Percentiles rank a stretch among this genome's conserved stretches.
Evolutionary conservation across 345 rosid species (phyloP).

Genomic region (Chamaenerion angustifolium): DNA sequence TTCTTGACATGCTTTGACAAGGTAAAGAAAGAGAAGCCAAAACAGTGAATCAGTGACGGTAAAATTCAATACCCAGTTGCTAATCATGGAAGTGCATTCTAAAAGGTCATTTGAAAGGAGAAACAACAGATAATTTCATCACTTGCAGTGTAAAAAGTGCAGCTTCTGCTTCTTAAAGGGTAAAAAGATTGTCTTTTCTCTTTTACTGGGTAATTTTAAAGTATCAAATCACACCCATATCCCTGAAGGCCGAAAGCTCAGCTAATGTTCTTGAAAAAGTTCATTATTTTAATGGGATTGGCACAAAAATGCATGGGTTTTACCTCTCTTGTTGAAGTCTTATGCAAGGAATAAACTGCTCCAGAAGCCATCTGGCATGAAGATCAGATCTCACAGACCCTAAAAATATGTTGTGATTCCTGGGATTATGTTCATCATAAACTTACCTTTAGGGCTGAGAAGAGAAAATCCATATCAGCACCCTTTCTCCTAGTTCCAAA

Average conservation of each 20-base stretch:
- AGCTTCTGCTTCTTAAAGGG: too few relatives aligned
- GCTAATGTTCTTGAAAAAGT: too few relatives aligned
- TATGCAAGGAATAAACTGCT: slow-evolving; percentile 95
- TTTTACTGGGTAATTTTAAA: too few relatives aligned
- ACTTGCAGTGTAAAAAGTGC: too few relatives aligned
- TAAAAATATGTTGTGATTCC: not conserved
- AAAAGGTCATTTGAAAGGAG: too few relatives aligned
- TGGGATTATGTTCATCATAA: not conserved
- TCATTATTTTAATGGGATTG: not conserved
- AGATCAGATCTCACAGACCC: not conserved
- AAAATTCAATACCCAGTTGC: too few relatives aligned
- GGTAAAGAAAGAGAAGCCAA: not conserved
- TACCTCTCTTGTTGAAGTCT: slow-evolving; percentile 95
- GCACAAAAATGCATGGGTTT: slow-evolving; percentile 10
- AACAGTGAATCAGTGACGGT: slow-evolving; percentile 4
- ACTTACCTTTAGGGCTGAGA: slow-evolving; percentile 52
- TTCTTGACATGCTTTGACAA: slow-evolving; percentile 55
- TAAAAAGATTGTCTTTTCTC: too few relatives aligned
- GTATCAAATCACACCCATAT: too few relatives aligned
- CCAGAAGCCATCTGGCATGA: slow-evolving; percentile 51
- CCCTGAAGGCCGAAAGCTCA: too few relatives aligned
- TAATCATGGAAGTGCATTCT: too few relatives aligned
- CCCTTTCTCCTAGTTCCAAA: slow-evolving; percentile 89
- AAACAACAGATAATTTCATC: too few relatives aligned
- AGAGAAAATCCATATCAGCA: slow-evolving; percentile 79